Evolutionary conservation across 768 basidiomycete species (phyloP), one percentile per base, ranked within the genome.

Genomic region (Lactarius tabidus): DNA sequence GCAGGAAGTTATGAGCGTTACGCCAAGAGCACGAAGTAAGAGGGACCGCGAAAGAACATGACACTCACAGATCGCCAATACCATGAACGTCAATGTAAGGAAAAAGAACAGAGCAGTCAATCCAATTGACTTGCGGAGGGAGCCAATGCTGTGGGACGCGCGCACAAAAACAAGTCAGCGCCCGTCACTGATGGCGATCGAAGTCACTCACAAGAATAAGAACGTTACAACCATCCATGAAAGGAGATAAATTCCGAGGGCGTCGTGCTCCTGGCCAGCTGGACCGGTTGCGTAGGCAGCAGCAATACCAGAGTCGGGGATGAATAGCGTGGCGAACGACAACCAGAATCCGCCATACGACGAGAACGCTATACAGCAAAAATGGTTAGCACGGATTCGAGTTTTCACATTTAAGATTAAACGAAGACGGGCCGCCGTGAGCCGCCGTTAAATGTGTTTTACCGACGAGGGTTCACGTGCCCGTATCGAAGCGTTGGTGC

Each of bases 301-400:
- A 6, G 69, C 14, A 54, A 93, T 80, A 17, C 91, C 91, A 5
- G 82, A 82, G 31, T 82, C 80, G 2, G 93, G 93, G 55, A 91
- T 81, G 71, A 88, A 75, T 70, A 95, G 85, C 0, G 83, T 79
- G 5, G 85, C 90, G 57, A 85, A 94, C 6, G 91, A 91, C 77
- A 94, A 78, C 92, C 92, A 95, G 81, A 94, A 95, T 2, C 86
- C 89, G 28, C 93, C 93, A 66, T 89, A 95, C 1, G 88, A 88
- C 0, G 85, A 80, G 80, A 93, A 94, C 0, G 91, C 91, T 88
- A 67, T 31, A 20, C 43, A 45, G 29, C 7, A 55, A 35, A 2
- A 52, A 18, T 14, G 23, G 48, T 51, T 15, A 51, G 48, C 48
- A 51, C 12, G 12, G 14, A 15, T 9, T 48, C 10, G 23, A 48